Conservation (phyloP, 352 stramenopile species). For the Phytophthora pistaciae region DNA sequence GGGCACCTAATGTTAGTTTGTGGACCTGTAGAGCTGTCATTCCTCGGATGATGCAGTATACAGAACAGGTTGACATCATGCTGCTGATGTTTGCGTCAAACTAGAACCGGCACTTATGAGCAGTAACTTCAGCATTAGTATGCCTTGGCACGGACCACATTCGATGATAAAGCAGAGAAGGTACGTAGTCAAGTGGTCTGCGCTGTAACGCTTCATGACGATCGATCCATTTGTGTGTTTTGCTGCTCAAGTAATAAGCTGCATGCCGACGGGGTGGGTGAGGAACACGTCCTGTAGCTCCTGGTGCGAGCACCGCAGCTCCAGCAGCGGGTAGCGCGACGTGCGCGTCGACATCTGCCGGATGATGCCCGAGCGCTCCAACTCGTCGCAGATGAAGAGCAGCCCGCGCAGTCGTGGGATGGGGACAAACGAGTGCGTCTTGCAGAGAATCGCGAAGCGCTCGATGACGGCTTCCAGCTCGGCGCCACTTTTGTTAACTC, state of each 20-base stretch:
- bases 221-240: too few relatives aligned
- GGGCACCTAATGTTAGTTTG: too few relatives aligned
- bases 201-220: too few relatives aligned
- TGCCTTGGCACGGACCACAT: too few relatives aligned
- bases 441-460: conserved; percentile 73
- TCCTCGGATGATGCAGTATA: too few relatives aligned
- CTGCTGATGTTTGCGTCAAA: too few relatives aligned
- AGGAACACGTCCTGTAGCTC: conserved; percentile 77
- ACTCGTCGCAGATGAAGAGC: conserved; percentile 68
- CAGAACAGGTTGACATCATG: too few relatives aligned
- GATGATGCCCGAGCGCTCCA: conserved; percentile 70
- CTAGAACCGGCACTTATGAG: too few relatives aligned
- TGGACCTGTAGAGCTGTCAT: too few relatives aligned
- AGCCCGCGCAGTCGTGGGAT: conserved; percentile 63
- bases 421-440: conserved; percentile 68
- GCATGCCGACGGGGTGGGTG: conserved; percentile 61
- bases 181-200: too few relatives aligned
- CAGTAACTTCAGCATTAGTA: too few relatives aligned
- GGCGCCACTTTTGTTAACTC: conserved; percentile 38
- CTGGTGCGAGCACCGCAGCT: conserved; percentile 68
- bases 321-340: conserved; percentile 63
- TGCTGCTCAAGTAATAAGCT: conserved; percentile 48
- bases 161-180: too few relatives aligned
- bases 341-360: conserved; percentile 52
- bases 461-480: conserved; percentile 72